Conservation (phyloP, 2,329 filamentous ascomycete genomes). For the Thielaviopsis punctulata region DNA sequence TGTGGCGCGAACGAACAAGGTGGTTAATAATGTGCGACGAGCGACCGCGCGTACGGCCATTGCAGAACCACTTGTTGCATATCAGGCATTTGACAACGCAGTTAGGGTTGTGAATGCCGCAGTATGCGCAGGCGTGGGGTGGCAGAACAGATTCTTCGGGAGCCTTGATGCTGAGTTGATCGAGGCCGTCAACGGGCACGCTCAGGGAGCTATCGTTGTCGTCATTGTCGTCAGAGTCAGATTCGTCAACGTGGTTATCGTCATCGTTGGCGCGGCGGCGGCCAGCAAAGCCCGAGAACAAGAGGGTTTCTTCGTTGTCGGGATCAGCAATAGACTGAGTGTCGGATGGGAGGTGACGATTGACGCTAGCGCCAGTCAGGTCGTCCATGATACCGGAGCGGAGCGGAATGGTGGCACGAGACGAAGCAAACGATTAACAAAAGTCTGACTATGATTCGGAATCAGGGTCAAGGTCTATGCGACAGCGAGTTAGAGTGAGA, state of each 20-base stretch:
- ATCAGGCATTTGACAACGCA: conserved; percentile 91
- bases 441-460: not conserved
- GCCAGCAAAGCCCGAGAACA: conserved; percentile 39
- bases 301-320: conserved; percentile 63
- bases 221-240: conserved; percentile 78
- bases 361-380: conserved; percentile 7
- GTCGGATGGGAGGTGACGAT: conserved; percentile 4
- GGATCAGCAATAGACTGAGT: conserved; percentile 9
- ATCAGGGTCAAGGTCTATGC: not conserved
- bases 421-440: not conserved
- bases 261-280: conserved; percentile 69
- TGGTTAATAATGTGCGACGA: conserved; percentile 98
- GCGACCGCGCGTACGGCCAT: conserved; percentile 85
- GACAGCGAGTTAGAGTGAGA: not conserved
- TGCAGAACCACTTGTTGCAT: conserved; percentile 99
- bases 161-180: conserved; percentile 39
- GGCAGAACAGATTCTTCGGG: conserved; percentile 75
- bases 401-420: conserved; percentile 9
- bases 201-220: conserved; percentile 63
- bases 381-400: conserved; percentile 10
- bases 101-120: conserved; percentile 88
- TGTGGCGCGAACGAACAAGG: conserved; percentile 88
- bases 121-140: conserved; percentile 91
- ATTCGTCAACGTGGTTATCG: conserved; percentile 66
- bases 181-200: conserved; percentile 59